Evolutionary conservation across 2,329 filamentous ascomycete genomes (phyloP), one percentile per base, ranked within the genome.

Genomic region (Parasarocladium wereldwijsianum): DNA sequence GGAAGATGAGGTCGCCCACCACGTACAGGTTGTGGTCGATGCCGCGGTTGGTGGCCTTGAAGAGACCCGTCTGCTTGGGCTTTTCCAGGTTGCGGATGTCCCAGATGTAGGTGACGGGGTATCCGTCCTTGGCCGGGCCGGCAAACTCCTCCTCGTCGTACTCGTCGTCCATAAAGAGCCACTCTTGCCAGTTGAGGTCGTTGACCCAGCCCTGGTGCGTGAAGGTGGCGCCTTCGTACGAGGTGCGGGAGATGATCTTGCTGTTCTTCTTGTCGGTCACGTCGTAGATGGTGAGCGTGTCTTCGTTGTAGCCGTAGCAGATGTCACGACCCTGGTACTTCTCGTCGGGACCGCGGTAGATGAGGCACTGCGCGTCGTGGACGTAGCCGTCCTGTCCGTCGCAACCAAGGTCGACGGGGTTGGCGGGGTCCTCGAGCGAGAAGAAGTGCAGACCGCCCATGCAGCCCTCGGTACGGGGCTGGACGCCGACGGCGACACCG

Each of bases 171-270:
- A 61, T 40, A 29, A 65, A 49, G 8, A 66, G 51, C 26, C 37
- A 46, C 36, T 57, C 52, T 28, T 57, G 50, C 47, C 48, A 58
- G 29, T 54, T 43, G 8, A 49, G 42, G 40, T 65, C 54, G 30
- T 64, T 53, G 7, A 70, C 52, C 50, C 58, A 62, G 31, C 66
- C 67, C 41, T 71, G 67, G 43, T 72, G 67, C 2, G 64, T 68
- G 51, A 69, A 70, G 11, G 56, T 44, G n/a, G 62, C 62, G 23
- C 67, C 66, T n/a, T 62, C 55, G 44, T 71, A 72, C 0, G 57
- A 59, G 3, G 64, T 69, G 34, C 54, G 55, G 29, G 65, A 69
- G 37, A 71, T 57, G 35, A 68, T 52, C 13, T 44, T 54, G 32
- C 52, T 44, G 30, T 47, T 46, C 17, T 52, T 48, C 50, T 66